Evolutionary conservation across 2,329 filamentous ascomycete genomes (phyloP), one percentile per base, ranked within the genome.

Genomic region (Penicillium sp.): DNA sequence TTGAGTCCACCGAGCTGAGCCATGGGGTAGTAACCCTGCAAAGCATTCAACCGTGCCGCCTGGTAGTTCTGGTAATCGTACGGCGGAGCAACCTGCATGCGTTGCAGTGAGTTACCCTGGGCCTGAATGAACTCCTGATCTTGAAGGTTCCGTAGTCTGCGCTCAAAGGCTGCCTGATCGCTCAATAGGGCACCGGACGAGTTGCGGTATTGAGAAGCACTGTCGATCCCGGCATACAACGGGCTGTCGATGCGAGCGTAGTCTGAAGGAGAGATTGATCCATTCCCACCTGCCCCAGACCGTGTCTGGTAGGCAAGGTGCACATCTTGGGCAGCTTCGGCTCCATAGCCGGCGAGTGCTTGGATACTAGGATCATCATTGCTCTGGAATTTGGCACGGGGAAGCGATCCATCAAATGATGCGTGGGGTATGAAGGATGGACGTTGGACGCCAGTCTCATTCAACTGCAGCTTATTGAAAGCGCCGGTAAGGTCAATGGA

Each of bases 91-190:
- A 72, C 72, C n/a, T 68, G 67, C 52, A 73, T 67, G 17, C 73
- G 69, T 22, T 73, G 70, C 0, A 77, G 50, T 7, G 71, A 58
- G 48, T 70, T 71, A 2, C 63, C 61, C 10, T 68, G 58, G 15
- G 63, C 60, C 38, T 71, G 71, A 11, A 68, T 54, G 22, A 73
- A 68, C 5, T 78, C 75, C 42, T 77, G 75, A 7, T 78, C 78
- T 45, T 83, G 79, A 52, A 82, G 75, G 17, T 78, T 78, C 15
- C 79, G 76, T 20, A 84, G 68, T 60, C 82, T 82, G 58, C 79
- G 79, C 56, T 85, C 81, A 31, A 84, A 70, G 20, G 79, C 69
- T 2, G 74, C 77, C 63, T 82, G 81, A 15, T 73, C 78, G 37
- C 79, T 64, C 31, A 80, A 72, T 39, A 79, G 76, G 58, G 72